Evolutionary conservation across 2,329 filamentous ascomycete species (phyloP).

Genomic region (Rosellinia necatrix): DNA sequence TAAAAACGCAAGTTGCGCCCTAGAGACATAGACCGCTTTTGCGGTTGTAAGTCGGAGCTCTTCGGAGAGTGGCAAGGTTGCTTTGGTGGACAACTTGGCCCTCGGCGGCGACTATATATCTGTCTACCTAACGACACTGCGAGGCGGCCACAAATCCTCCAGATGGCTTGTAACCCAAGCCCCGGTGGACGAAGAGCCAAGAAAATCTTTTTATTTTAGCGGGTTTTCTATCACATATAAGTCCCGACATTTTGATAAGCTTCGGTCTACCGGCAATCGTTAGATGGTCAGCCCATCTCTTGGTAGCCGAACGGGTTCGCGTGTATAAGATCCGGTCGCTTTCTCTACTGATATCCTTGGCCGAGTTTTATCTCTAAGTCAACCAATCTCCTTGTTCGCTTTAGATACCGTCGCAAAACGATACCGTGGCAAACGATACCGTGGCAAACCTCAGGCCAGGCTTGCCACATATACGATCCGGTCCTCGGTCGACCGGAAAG

Average conservation of each 20-base stretch:
- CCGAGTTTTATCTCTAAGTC: background rate
- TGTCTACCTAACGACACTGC: background rate
- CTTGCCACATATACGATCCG: no score
- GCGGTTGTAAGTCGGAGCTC: background rate
- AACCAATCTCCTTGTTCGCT: background rate
- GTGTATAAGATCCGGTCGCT: slow-evolving; percentile 14
- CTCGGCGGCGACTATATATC: background rate
- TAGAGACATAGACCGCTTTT: background rate
- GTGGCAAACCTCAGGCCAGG: no score
- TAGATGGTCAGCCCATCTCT: background rate
- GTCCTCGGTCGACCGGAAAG: no score
- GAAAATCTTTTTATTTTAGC: slow-evolving; percentile 1
- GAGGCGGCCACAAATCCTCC: background rate
- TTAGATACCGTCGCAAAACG: background rate
- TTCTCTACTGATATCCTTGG: background rate
- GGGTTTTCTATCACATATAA: background rate
- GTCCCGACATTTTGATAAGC: slow-evolving; percentile 3
- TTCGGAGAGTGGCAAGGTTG: slow-evolving; percentile 3
- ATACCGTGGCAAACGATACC: no score
- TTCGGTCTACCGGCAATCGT: slow-evolving; percentile 8
- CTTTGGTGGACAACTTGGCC: background rate
- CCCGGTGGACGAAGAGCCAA: background rate
- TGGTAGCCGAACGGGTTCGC: background rate
- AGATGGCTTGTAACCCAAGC: background rate
- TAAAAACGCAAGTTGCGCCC: background rate